Percentiles rank a stretch among this genome's conserved stretches.
phyloP scores from a whole-genome alignment of 495 filamentous ascomycete genomes.

The Penicillium daleae region DNA sequence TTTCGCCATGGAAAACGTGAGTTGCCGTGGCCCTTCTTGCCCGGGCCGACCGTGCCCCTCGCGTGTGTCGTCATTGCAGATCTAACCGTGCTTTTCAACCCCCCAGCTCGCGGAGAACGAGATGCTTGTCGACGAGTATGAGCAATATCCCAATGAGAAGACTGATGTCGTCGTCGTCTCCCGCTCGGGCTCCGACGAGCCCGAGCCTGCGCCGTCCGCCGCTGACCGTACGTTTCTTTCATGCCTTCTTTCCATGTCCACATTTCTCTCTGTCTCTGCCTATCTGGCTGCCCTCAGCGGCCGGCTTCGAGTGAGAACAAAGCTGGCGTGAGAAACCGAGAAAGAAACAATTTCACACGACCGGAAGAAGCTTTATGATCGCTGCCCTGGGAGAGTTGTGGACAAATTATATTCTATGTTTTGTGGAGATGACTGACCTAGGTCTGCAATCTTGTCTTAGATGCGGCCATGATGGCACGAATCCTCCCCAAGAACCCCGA shows the following conservation, averaged over 20 bases:
- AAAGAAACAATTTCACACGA: background rate
- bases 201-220: slow-evolving; percentile 59
- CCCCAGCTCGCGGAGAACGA: slow-evolving; percentile 53
- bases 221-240: slow-evolving; percentile 67
- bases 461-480: slow-evolving; percentile 79
- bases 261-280: slow-evolving; percentile 14
- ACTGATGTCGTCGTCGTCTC: slow-evolving; percentile 85
- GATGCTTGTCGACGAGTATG: slow-evolving; percentile 74
- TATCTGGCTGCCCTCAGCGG: background rate
- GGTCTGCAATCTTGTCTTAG: slow-evolving; percentile 47
- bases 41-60: slow-evolving; percentile 27
- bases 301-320: background rate
- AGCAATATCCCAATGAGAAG: slow-evolving; percentile 75
- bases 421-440: slow-evolving; percentile 24
- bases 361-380: background rate
- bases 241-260: slow-evolving; percentile 5
- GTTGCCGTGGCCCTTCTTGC: slow-evolving; percentile 21
- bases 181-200: slow-evolving; percentile 62
- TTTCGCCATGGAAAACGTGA: slow-evolving; percentile 55
- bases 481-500: slow-evolving; percentile 74
- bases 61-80: slow-evolving; percentile 31
- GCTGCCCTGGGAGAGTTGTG: background rate
- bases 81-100: slow-evolving; percentile 29
- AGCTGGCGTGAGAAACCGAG: background rate
- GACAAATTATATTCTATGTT: background rate